Percentiles rank a stretch among this genome's conserved stretches.
These are phyloP conservation scores for Hyaloscypha hepaticicola DNA, from an alignment of 495 filamentous ascomycete genomes.

Conservation along the genomic window DNA sequence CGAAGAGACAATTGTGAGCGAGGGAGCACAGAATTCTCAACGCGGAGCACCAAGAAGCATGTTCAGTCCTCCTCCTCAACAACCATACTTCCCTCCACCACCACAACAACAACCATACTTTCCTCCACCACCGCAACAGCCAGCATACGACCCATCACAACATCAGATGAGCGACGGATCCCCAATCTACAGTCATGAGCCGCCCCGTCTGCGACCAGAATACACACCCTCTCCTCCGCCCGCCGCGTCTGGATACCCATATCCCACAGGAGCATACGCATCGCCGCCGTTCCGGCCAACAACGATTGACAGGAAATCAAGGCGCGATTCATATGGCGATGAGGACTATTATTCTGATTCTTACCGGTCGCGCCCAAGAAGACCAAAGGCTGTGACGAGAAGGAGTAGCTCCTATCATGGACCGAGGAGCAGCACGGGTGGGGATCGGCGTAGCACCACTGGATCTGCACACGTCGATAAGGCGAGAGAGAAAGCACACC, in stretches of 20 bases:
- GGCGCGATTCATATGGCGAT: constrained; percentile 3
- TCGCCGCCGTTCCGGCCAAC: background rate
- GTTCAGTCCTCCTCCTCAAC: background rate
- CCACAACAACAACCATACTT: too few species aligned
- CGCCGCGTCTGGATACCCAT: background rate
- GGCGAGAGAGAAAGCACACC: constrained; percentile 5
- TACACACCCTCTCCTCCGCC: constrained; percentile 8
- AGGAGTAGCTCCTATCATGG: constrained; percentile 25
- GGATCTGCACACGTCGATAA: background rate
- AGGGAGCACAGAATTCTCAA: background rate
- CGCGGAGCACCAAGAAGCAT: background rate
- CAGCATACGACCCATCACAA: background rate
- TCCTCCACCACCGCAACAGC: background rate
- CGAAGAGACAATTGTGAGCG: background rate
- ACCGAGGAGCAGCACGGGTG: background rate
- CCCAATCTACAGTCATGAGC: constrained; percentile 14
- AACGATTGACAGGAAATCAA: background rate
- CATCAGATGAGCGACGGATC: background rate
- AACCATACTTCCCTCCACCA: background rate
- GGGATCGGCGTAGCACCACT: background rate
- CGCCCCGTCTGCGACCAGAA: constrained; percentile 15
- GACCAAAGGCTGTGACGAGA: constrained; percentile 11
- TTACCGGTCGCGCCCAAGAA: background rate
- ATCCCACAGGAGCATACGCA: background rate
- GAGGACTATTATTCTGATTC: constrained; percentile 13